Evolutionary conservation across 1,139 yeast genomes (phyloP).

Genomic region (Geotrichum klebahnii): DNA sequence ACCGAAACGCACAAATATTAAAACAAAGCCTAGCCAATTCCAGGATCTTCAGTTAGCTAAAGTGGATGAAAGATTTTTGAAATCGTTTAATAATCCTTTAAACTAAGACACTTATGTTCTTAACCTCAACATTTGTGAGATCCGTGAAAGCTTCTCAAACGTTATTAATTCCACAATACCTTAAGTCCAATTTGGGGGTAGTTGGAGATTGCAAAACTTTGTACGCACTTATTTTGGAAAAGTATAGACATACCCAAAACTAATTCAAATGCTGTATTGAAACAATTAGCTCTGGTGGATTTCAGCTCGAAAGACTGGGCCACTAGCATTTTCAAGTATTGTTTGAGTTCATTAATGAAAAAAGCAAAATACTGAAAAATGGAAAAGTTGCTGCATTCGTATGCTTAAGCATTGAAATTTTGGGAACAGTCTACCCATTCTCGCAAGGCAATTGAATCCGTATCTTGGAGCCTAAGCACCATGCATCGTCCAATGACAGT

Average conservation of each 20-base stretch:
- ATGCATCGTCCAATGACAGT: constrained; percentile 13
- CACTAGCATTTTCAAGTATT: constrained; percentile 9
- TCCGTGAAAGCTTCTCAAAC: constrained; percentile 6
- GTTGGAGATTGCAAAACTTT: constrained; percentile 12
- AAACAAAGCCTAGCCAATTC: neutral
- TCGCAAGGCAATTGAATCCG: constrained; percentile 2
- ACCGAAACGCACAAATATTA: neutral
- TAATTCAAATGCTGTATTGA: neutral
- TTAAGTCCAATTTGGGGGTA: constrained; percentile 9
- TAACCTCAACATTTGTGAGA: constrained; percentile 7
- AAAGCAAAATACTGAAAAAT: constrained; percentile 8
- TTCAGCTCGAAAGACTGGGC: neutral
- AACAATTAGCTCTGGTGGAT: constrained; percentile 1
- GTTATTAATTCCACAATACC: neutral
- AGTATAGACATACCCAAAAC: neutral
- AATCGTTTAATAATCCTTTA: constrained; percentile 9
- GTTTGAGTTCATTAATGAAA: constrained; percentile 17
- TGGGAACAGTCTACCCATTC: constrained; percentile 12
- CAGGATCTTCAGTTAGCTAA: neutral
- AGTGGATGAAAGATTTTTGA: constrained; percentile 6
- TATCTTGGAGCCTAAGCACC: constrained; percentile 6
- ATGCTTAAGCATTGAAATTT: constrained; percentile 11
- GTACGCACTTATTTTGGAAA: constrained; percentile 4
- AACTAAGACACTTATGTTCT: constrained; percentile 7
- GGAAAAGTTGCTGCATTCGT: constrained; percentile 7